Conservation (phyloP, 768 basidiomycete genomes). For the Podaxis carcinomalis region DNA sequence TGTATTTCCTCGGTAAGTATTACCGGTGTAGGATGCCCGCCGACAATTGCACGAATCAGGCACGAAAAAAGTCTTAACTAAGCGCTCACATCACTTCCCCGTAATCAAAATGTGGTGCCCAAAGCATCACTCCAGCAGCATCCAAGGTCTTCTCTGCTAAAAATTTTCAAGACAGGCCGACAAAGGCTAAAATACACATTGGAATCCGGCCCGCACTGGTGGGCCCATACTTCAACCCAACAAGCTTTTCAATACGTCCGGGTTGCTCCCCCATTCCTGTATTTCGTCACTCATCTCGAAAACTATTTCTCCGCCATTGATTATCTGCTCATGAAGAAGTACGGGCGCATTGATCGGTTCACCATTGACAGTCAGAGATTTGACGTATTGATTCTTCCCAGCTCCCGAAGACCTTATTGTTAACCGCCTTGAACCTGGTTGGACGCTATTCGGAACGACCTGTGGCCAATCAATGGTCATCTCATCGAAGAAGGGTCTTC, state of each 20-base stretch:
- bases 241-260: slow-evolving; percentile 15
- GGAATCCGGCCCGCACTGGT: background rate
- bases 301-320: slow-evolving; percentile 47
- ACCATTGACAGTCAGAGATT: slow-evolving; percentile 56
- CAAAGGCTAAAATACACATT: background rate
- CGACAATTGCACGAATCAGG: background rate
- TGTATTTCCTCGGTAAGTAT: background rate
- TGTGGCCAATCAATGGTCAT: slow-evolving; percentile 54
- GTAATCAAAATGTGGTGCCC: too few relatives aligned
- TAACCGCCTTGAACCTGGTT: slow-evolving; percentile 27
- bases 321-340: slow-evolving; percentile 60
- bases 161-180: too few relatives aligned
- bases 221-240: background rate
- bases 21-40: background rate
- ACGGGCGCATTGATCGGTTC: slow-evolving; percentile 36
- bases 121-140: too few relatives aligned
- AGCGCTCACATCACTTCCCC: background rate
- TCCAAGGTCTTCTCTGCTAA: too few relatives aligned
- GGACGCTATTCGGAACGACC: slow-evolving; percentile 14
- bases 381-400: slow-evolving; percentile 54
- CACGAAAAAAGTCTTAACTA: background rate
- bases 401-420: slow-evolving; percentile 57
- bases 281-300: slow-evolving; percentile 60
- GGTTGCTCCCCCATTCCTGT: slow-evolving; percentile 30
- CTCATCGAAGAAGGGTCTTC: slow-evolving; percentile 46